A percentile compares a stretch with the other conserved stretches of the same genome.
phyloP scores from a whole-genome alignment of 2,329 filamentous ascomycete species.

The Cordyceps fumosorosea region DNA sequence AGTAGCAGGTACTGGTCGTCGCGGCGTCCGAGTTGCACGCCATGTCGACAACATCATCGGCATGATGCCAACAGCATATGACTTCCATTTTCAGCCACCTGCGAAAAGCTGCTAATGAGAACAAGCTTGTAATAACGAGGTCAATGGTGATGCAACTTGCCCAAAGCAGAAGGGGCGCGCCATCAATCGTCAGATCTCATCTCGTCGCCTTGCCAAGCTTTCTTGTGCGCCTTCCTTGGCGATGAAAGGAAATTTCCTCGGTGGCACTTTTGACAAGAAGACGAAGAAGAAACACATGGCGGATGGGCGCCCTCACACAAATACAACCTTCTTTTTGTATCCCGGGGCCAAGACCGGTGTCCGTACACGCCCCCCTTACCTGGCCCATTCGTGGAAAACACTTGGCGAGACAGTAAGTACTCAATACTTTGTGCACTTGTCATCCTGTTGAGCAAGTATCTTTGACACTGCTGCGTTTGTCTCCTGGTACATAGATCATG shows the following conservation, averaged over 20 bases:
- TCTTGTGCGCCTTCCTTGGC: neutral
- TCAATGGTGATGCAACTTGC: neutral
- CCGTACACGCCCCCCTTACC: neutral
- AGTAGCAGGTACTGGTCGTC: neutral
- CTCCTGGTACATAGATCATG: neutral
- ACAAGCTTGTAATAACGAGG: neutral
- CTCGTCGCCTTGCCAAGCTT: neutral
- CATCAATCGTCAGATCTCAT: neutral
- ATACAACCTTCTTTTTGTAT: neutral
- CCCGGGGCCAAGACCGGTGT: neutral
- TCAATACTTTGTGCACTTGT: neutral
- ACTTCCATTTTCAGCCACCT: neutral
- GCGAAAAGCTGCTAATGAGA: no score
- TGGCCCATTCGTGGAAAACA: neutral
- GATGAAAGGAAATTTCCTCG: neutral
- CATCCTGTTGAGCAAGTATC: neutral
- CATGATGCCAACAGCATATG: neutral
- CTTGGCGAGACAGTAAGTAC: constrained; percentile 11
- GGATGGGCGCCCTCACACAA: constrained; percentile 10
- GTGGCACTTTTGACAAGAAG: neutral
- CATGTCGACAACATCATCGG: neutral
- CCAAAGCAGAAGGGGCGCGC: neutral
- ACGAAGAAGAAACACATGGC: neutral
- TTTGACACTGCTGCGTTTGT: neutral
- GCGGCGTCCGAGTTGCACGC: neutral